Percentiles rank a stretch among this genome's conserved stretches.
phyloP scores from a whole-genome alignment of 1,284 basidiomycete genomes.

The Amylostereum areolatum region DNA sequence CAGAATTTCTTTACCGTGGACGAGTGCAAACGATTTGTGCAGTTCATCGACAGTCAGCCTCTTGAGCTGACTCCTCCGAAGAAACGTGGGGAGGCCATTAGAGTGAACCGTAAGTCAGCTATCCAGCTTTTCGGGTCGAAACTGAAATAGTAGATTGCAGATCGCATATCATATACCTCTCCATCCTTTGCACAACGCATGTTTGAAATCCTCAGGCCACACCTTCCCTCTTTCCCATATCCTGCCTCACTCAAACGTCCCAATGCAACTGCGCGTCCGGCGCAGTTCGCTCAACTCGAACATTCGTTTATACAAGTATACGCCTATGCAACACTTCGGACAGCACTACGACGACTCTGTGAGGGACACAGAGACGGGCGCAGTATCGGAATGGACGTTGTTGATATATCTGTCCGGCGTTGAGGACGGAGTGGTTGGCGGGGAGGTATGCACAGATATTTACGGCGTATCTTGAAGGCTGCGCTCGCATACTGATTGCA shows the following conservation, averaged over 20 bases:
- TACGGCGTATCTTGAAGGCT: not conserved
- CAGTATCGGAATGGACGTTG: conserved; percentile 74
- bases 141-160: conserved; percentile 27
- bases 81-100: conserved; percentile 70
- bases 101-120: conserved; percentile 64
- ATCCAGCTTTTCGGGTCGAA: not conserved
- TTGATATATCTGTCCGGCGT: conserved; percentile 70
- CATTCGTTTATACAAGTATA: conserved; percentile 68
- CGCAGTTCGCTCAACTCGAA: conserved; percentile 63
- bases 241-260: conserved; percentile 35
- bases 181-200: conserved; percentile 53
- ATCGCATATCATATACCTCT: conserved; percentile 60
- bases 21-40: conserved; percentile 60
- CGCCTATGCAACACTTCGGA: conserved; percentile 60
- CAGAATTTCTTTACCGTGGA: conserved; percentile 51
- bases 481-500: not conserved
- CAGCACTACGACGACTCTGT: conserved; percentile 75
- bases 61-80: conserved; percentile 67
- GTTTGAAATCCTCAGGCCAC: conserved; percentile 46
- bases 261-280: conserved; percentile 29
- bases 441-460: conserved; percentile 42
- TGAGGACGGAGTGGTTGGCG: conserved; percentile 71
- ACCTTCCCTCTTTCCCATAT: conserved; percentile 54
- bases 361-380: conserved; percentile 46
- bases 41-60: conserved; percentile 58